Percentiles rank a stretch among this genome's conserved stretches.
Conservation (phyloP, 1,284 basidiomycete genomes). For the Agaricales sp. region DNA sequence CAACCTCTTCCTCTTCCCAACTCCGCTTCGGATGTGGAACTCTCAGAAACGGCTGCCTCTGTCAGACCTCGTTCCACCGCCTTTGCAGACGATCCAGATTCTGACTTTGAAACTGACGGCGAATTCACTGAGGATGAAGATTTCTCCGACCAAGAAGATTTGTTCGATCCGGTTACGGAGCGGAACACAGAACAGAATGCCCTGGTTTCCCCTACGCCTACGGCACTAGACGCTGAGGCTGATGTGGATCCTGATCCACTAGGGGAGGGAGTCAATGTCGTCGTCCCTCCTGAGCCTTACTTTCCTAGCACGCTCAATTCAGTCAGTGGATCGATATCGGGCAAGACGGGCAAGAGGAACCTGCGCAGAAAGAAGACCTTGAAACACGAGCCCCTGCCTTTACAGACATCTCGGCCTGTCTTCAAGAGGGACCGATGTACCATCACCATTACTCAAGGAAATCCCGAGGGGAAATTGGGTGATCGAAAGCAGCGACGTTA, state of each 20-base stretch:
- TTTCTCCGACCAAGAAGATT: slow-evolving; percentile 44
- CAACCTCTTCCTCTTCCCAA: slow-evolving; percentile 49
- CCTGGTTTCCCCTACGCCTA: slow-evolving; percentile 31
- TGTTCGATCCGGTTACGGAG: slow-evolving; percentile 70
- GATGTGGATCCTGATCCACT: slow-evolving; percentile 65
- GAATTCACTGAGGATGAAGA: slow-evolving; percentile 37
- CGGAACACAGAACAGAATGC: slow-evolving; percentile 70
- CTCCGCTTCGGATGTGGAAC: slow-evolving; percentile 61
- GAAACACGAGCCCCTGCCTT: slow-evolving; percentile 48
- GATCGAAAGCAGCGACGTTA: slow-evolving; percentile 64
- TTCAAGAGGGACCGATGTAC: slow-evolving; percentile 93
- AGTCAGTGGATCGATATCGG: slow-evolving; percentile 15
- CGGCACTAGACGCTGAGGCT: slow-evolving; percentile 25
- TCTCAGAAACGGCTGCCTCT: slow-evolving; percentile 27
- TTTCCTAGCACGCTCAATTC: slow-evolving; percentile 63
- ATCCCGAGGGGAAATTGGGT: slow-evolving; percentile 49
- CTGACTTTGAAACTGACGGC: slow-evolving; percentile 41
- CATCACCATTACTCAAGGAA: slow-evolving; percentile 80
- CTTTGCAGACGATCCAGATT: slow-evolving; percentile 43
- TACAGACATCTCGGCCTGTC: slow-evolving; percentile 64
- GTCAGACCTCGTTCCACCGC: slow-evolving; percentile 38
- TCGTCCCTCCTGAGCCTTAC: slow-evolving; percentile 72
- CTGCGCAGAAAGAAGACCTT: slow-evolving; percentile 49
- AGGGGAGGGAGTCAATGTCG: slow-evolving; percentile 85
- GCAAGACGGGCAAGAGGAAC: slow-evolving; percentile 29